phyloP scores from a whole-genome alignment of 2,329 filamentous ascomycete genomes.

The Arachnomyces sp. region DNA sequence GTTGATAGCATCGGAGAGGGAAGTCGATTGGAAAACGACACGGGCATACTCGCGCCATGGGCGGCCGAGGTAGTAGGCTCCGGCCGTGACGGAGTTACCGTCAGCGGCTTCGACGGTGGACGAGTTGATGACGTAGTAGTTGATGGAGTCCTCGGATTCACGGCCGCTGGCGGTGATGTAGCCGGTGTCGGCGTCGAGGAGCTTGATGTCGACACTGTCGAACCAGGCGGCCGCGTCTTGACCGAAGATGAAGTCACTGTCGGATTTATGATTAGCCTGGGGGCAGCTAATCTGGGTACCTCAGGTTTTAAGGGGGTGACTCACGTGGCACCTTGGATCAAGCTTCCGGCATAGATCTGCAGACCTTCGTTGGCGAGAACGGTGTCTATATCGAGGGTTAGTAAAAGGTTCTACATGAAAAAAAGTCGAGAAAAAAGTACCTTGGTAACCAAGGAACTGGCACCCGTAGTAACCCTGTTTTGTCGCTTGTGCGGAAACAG shows the following conservation, averaged over 20 bases:
- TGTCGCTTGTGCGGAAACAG: slow-evolving; percentile 44
- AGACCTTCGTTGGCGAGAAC: slow-evolving; percentile 43
- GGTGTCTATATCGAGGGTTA: slow-evolving; percentile 35
- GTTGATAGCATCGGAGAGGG: slow-evolving; percentile 6
- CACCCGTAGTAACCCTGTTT: slow-evolving; percentile 53
- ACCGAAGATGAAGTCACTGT: slow-evolving; percentile 52
- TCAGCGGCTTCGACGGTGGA: slow-evolving; percentile 37
- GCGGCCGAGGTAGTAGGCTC: slow-evolving; percentile 43
- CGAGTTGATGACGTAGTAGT: slow-evolving; percentile 52
- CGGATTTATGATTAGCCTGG: neutral
- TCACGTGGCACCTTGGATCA: slow-evolving; percentile 49
- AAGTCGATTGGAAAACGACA: slow-evolving; percentile 39
- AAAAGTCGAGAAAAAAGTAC: neutral
- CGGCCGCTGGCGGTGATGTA: slow-evolving; percentile 44
- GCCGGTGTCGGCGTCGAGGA: slow-evolving; percentile 34
- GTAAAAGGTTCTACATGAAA: neutral
- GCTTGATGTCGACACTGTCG: slow-evolving; percentile 42
- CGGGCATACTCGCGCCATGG: slow-evolving; percentile 43
- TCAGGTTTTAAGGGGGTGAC: slow-evolving; percentile 1
- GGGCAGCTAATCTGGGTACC: neutral
- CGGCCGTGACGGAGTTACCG: slow-evolving; percentile 22
- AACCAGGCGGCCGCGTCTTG: slow-evolving; percentile 47
- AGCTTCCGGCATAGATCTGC: slow-evolving; percentile 49
- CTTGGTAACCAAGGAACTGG: slow-evolving; percentile 48
- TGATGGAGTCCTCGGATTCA: slow-evolving; percentile 29